Evolutionary conservation across 352 stramenopile genomes (phyloP), one percentile per base, ranked within the genome.

Genomic region (Globisporangium cederbergense): DNA sequence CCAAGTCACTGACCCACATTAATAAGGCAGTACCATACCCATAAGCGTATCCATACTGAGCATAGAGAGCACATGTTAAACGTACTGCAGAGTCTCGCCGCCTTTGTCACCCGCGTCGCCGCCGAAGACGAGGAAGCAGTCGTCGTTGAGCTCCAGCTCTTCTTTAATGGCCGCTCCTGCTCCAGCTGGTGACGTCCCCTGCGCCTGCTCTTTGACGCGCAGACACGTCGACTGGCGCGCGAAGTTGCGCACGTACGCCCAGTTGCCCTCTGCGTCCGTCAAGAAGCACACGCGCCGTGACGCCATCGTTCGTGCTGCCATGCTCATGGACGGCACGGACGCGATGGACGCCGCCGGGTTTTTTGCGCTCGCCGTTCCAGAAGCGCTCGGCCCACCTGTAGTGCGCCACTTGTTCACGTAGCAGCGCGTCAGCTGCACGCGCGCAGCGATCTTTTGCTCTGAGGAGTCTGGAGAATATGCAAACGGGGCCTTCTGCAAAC

Each of bases 21-120:
- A 28, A 28, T 28, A 28, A 28, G 25, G 25, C 25, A 28, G 25
- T 28, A 28, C 25, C 25, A 28, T 28, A 28, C 25, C 25, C 25
- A 28, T 28, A 28, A 28, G 25, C 25, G 25, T 28, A 28, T 28
- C 25, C 25, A 28, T 28, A 28, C 25, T 28, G 25, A 28, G 25
- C 25, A 28, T 28, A 28, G 25, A 28, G 25, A 28, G 25, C 25
- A 28, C 25, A 28, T 2, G 25, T 28, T 28, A 50, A 49, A 81
- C 62, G 36, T 53, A 88, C 79, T 85, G 83, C 58, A 98, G 78
- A 38, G 96, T 96, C 46, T 95, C 79, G 18, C 77, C 75, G 59
- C 90, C 91, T 72, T 98, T 97, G 72, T 98, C 93, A 7, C 95
- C 91, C 0, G 76, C 82, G 63, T 98, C 93, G 43, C 93, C 93